Conservation (phyloP, 1,284 basidiomycete genomes). For the Schizopora paradoxa region DNA sequence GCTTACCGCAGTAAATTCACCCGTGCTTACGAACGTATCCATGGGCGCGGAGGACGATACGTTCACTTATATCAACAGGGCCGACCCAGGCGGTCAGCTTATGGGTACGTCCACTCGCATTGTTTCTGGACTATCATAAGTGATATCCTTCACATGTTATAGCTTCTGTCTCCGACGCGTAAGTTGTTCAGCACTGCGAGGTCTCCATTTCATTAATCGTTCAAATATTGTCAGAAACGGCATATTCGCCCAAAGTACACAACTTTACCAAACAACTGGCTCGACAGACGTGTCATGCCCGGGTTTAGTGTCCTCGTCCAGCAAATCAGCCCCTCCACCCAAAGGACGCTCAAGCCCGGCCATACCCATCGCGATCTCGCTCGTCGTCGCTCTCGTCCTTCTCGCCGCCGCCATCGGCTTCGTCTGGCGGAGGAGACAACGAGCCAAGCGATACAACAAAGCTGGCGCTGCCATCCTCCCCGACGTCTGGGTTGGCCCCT, state of each 20-base stretch:
- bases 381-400: conserved; percentile 13
- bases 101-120: conserved; percentile 32
- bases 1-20: conserved; percentile 34
- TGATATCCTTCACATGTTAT: too few relatives aligned
- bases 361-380: background rate
- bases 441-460: background rate
- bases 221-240: too few relatives aligned
- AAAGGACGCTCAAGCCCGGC: background rate
- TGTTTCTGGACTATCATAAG: too few relatives aligned
- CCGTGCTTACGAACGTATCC: conserved; percentile 39
- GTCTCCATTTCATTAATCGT: too few relatives aligned
- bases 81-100: conserved; percentile 32
- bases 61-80: conserved; percentile 44
- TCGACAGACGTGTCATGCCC: conserved; percentile 11
- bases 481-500: conserved; percentile 10
- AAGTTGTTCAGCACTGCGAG: too few relatives aligned
- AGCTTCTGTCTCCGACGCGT: conserved; percentile 20
- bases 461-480: conserved; percentile 8
- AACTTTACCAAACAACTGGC: conserved; percentile 9
- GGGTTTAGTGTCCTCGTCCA: conserved; percentile 4
- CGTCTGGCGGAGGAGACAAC: conserved; percentile 3
- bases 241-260: conserved; percentile 11
- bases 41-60: conserved; percentile 34
- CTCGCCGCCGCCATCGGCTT: conserved; percentile 6
- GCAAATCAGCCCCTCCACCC: conserved; percentile 7